Base-by-base conservation (phyloP, 2,329 filamentous ascomycete species). In the Pseudogymnoascus sp. region DNA sequence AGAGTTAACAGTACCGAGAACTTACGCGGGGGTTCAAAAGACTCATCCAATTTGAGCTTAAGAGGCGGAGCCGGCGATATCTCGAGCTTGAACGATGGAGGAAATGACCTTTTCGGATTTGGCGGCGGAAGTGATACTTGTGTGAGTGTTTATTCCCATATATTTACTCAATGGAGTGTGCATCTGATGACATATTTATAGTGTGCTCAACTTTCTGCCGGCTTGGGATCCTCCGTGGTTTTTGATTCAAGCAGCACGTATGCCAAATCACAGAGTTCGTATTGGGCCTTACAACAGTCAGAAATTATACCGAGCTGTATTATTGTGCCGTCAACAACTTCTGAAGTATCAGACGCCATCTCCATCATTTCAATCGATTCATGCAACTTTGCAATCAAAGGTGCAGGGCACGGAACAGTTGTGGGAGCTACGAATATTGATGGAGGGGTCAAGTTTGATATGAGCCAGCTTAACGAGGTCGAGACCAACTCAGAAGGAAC, bases 351-450 rank as follows among this genome's bases (percentile, higher is more conserved):
- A 14, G 37, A 33, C 5, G 61, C 63, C 6, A 53, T 64, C 24
- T 46, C 43, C 26, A 60, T 62, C 16, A 46, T 64, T 22, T 80
- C 67, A 19, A 69, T 40, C 12, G 22, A 62, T 4, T 33, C 33
- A 7, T 64, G 63, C 16, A 16, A 60, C 41, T 64, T 64, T 38
- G 63, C 63, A 22, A 37, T 64, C 7, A 64, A 46, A 53, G 62
- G 62, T 7, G 22, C 31, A 26, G 35, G 35, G 3, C 63, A 64
- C 26, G 37, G 41, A 12, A 50, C 63, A 2, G 43, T 24, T 40
- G 60, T 40, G n/a, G 63, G 63, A 19, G 26, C 41, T 50, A 16
- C 60, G 12, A 64, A 64, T 41, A 65, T 65, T n/a, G 16, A 63
- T 12, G 41, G 35, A 14, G 63, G 63, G 2, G 63, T 63, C 24